Conservation (phyloP, 2,329 filamentous ascomycete species). For the Zopfia rhizophila region DNA sequence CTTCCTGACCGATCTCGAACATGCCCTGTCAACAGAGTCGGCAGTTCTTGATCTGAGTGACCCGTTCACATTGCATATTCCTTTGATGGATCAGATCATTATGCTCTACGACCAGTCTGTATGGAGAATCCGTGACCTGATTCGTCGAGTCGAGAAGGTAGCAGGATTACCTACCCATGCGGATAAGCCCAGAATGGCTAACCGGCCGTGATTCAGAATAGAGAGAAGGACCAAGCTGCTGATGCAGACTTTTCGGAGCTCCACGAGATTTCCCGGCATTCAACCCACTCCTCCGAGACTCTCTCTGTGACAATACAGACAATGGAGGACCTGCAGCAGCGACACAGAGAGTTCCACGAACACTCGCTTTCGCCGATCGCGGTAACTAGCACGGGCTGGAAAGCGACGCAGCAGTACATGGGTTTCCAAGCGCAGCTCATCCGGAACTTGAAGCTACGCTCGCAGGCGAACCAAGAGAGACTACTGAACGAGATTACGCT, state of each 20-base stretch:
- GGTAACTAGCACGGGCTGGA: background rate
- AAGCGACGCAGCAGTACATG: slow-evolving; percentile 6
- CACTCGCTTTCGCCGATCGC: no score
- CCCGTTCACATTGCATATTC: slow-evolving; percentile 19
- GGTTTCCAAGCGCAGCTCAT: slow-evolving; percentile 22
- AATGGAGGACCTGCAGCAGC: slow-evolving; percentile 15
- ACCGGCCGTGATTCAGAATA: background rate
- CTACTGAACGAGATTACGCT: slow-evolving; percentile 31
- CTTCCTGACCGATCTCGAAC: slow-evolving; percentile 16
- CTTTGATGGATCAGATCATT: slow-evolving; percentile 22
- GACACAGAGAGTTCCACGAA: no score
- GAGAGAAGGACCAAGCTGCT: slow-evolving; percentile 1
- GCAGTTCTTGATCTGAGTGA: no score
- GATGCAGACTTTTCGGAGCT: slow-evolving; percentile 17
- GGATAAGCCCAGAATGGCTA: slow-evolving; percentile 1
- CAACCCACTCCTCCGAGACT: slow-evolving; percentile 27
- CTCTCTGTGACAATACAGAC: slow-evolving; percentile 22
- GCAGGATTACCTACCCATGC: no score
- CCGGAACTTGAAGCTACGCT: slow-evolving; percentile 18
- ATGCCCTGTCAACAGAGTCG: slow-evolving; percentile 11
- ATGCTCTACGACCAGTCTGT: slow-evolving; percentile 22
- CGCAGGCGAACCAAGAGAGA: slow-evolving; percentile 29
- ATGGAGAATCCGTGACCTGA: slow-evolving; percentile 28
- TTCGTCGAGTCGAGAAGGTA: slow-evolving; percentile 25
- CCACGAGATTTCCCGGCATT: slow-evolving; percentile 28